Percentiles rank a stretch among this genome's conserved stretches.
phyloP scores from a whole-genome alignment of 2,329 filamentous ascomycete species.

The Amauroascus verrucosus region DNA sequence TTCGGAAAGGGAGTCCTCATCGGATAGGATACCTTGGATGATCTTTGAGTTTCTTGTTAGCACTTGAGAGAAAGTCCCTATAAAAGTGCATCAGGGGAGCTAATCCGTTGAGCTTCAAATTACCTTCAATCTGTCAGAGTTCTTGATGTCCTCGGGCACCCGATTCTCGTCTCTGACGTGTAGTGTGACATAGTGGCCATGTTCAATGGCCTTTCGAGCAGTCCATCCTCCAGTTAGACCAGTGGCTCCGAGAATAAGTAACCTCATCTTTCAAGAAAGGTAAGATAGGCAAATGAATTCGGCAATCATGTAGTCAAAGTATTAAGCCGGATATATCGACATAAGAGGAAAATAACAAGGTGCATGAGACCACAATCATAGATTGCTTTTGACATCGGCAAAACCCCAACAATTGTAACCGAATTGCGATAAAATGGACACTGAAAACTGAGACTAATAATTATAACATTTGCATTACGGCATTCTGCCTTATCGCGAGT shows the following conservation, averaged over 20 bases:
- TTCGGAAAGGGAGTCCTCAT: conserved; percentile 13
- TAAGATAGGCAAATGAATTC: not conserved
- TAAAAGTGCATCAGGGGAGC: not conserved
- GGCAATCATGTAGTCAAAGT: too few relatives aligned
- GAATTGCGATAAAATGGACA: too few relatives aligned
- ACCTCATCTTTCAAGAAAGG: conserved; percentile 18
- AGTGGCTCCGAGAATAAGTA: conserved; percentile 17
- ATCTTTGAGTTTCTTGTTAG: conserved; percentile 7
- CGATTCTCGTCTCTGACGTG: conserved; percentile 18
- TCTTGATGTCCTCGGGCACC: conserved; percentile 14
- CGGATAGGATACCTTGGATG: conserved; percentile 12
- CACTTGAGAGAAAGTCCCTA: not conserved
- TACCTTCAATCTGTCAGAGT: conserved; percentile 14
- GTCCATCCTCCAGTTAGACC: conserved; percentile 10
- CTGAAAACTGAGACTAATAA: too few relatives aligned
- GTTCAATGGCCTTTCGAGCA: conserved; percentile 13
- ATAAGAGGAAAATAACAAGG: too few relatives aligned
- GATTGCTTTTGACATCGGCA: too few relatives aligned
- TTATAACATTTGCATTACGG: too few relatives aligned
- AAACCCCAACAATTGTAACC: too few relatives aligned
- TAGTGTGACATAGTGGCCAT: conserved; percentile 16
- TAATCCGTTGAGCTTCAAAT: not conserved
- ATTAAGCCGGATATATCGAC: too few relatives aligned
- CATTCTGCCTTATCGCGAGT: too few relatives aligned
- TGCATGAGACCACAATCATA: too few relatives aligned